Base-by-base conservation (phyloP, 345 rosid species). In the Salix udensis region DNA sequence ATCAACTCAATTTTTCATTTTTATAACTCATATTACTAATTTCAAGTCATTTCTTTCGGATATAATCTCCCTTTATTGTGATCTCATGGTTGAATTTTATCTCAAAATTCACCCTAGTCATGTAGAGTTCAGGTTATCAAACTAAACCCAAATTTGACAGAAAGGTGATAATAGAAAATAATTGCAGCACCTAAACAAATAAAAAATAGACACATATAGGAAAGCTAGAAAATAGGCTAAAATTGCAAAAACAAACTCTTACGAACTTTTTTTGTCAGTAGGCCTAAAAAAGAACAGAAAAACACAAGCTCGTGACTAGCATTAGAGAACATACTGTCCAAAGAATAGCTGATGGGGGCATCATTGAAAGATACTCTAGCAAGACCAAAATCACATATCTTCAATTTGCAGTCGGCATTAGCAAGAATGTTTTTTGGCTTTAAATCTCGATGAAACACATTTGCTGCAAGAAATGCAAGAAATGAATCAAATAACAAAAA, bases 371-470 rank as follows among this genome's bases (percentile, higher is more conserved):
- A 90, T 24, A 91, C 99, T 80, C 99, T 90, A 71, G 99, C 99
- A 80, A 96, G 94, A 28, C 99, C 99, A 89, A 96, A 96, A 85
- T 96, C 99, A 61, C 97, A 96, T 79, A 96, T 96, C 92, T 96
- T 96, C 89, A 96, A 24, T 79, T 93, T 96, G 90, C 98, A 96
- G 81, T 92, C 98, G 79, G 98, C 99, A 87, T 93, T 96, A 65
- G 99, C 99, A 79, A 96, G 97, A 74, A 96, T 96, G 79, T 96
- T 96, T 84, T 96, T 93, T 15, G 99, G 99, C 85, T 96, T 96
- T 79, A 96, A 85, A 89, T 96, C 99, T 78, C 99, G 87, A 80
- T 93, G 99, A 74, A 96, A 96, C 67, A 96, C 96, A 86, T 93
- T 94, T 67, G 97, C 98, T 94, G 90, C 84, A 88, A 77, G 40